Base-by-base conservation (phyloP, 2,329 filamentous ascomycete species). In the Stagonosporopsis vannaccii region DNA sequence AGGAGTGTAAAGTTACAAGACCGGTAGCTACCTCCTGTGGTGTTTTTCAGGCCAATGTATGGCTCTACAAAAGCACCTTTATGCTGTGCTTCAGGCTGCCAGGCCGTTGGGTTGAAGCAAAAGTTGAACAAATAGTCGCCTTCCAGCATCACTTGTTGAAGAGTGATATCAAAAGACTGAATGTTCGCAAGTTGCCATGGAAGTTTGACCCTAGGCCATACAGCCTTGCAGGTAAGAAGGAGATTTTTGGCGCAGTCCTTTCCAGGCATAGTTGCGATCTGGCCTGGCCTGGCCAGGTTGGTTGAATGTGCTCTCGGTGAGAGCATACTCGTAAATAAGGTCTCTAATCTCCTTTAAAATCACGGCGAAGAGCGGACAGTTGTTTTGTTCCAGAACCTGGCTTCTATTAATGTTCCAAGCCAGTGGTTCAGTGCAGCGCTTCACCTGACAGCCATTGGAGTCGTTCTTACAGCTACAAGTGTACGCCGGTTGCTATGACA, bases 111-210 rank as follows among this genome's bases (percentile, higher is more conserved):
- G 5, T 22, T 20, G 19, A 51, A 49, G 7, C 64, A 22, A 19
- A 51, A 40, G 6, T 51, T 11, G 4, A 43, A 17, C 9, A 65
- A 44, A 9, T 5, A 19, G 2, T 40, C 35, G 2, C 53, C 47
- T 17, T 68, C 59, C 6, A 69, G 33, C 2, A 20, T 28, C 6
- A 40, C 12, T 30, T 67, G 62, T 23, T 46, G 54, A 17, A 69
- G 41, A 4, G 44, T 59, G 13, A 68, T 60, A 5, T 67, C 64
- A 0, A 68, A 44, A 7, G 52, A 28, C 15, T 60, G 49, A 11
- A 67, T 62, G 23, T 56, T 44, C 1, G 61, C 64, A 1, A 66
- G 45, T 22, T 65, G 64, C 61, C 66, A 68, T 4, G 59, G 51
- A 0, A 51, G 30, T 11, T 32, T 44, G 6, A 20, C 39, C 17